A percentile compares a stretch with the other conserved stretches of the same genome.
Evolutionary conservation across 2,329 filamentous ascomycete genomes (phyloP).

Genomic region (Penicillium italicum): DNA sequence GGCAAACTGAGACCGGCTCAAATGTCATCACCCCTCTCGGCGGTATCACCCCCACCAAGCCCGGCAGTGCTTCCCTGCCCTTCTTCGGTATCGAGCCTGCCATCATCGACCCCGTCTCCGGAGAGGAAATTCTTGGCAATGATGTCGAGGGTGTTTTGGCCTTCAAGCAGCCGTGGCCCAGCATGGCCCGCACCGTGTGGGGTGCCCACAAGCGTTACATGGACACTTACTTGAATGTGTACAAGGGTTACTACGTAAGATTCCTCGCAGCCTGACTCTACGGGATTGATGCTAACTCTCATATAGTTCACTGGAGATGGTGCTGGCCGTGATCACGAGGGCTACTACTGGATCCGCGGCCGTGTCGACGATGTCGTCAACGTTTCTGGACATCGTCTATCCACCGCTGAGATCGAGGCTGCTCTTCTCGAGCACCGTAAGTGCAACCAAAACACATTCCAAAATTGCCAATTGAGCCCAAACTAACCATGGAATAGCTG

Average conservation of each 20-base stretch:
- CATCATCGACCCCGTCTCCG: slow-evolving; percentile 94
- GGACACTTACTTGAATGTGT: slow-evolving; percentile 97
- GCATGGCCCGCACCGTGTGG: slow-evolving; percentile 97
- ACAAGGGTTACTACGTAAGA: slow-evolving; percentile 94
- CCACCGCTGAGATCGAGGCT: slow-evolving; percentile 96
- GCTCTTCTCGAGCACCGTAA: slow-evolving; percentile 84
- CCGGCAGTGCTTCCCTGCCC: slow-evolving; percentile 88
- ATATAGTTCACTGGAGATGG: slow-evolving; percentile 63
- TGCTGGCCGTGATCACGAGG: slow-evolving; percentile 92
- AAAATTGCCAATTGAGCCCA: not conserved
- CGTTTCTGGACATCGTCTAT: slow-evolving; percentile 91
- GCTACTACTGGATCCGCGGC: slow-evolving; percentile 99
- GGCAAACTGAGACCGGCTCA: slow-evolving; percentile 98
- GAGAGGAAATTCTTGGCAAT: slow-evolving; percentile 88
- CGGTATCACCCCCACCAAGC: slow-evolving; percentile 93
- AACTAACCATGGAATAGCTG: slow-evolving; percentile 26
- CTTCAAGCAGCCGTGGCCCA: slow-evolving; percentile 97
- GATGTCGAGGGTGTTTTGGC: slow-evolving; percentile 95
- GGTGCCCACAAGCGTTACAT: slow-evolving; percentile 97
- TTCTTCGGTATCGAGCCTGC: slow-evolving; percentile 98
- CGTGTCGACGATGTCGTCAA: slow-evolving; percentile 99
- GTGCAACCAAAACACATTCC: slow-evolving; percentile 12
- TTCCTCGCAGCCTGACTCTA: slow-evolving; percentile 8
- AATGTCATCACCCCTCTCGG: slow-evolving; percentile 92
- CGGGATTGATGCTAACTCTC: not conserved